A percentile compares a stretch with the other conserved stretches of the same genome.
These are phyloP conservation scores for Adiantum capillusveneris DNA, from an alignment of 75 land plant genomes.

Conservation along the genomic window DNA sequence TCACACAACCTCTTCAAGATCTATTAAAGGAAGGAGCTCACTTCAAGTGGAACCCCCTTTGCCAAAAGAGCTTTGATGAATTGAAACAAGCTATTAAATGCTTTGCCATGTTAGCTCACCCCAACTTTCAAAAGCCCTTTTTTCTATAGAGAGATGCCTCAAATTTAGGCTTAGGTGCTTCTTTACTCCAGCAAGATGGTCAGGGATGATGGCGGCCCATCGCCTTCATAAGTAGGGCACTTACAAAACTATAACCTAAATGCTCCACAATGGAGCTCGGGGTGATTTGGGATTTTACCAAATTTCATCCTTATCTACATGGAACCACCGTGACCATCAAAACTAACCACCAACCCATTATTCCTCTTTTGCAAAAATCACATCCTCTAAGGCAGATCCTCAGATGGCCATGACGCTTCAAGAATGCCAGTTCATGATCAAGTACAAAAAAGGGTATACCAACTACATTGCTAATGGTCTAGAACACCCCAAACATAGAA, in stretches of 20 bases:
- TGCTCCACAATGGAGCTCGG: neutral
- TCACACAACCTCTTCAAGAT: neutral
- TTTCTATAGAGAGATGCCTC: neutral
- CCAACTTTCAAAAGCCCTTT: neutral
- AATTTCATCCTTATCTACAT: neutral
- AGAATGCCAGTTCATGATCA: neutral
- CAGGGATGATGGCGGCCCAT: neutral
- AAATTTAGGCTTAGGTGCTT: neutral
- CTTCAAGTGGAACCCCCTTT: neutral
- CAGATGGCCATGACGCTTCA: neutral
- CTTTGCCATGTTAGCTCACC: neutral
- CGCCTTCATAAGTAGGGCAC: neutral
- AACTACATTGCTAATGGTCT: neutral
- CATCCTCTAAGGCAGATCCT: neutral
- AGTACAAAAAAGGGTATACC: neutral
- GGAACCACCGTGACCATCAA: neutral
- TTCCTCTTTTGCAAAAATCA: slow-evolving; percentile 1
- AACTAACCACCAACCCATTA: neutral
- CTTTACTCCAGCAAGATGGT: neutral
- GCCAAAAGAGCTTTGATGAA: neutral
- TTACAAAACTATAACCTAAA: neutral
- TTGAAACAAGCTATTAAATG: neutral
- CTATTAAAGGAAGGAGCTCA: neutral
- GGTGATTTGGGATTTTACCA: neutral
- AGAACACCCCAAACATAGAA: neutral